Conservation (phyloP, 2,329 filamentous ascomycete genomes). For the Xylariaceae sp. region DNA sequence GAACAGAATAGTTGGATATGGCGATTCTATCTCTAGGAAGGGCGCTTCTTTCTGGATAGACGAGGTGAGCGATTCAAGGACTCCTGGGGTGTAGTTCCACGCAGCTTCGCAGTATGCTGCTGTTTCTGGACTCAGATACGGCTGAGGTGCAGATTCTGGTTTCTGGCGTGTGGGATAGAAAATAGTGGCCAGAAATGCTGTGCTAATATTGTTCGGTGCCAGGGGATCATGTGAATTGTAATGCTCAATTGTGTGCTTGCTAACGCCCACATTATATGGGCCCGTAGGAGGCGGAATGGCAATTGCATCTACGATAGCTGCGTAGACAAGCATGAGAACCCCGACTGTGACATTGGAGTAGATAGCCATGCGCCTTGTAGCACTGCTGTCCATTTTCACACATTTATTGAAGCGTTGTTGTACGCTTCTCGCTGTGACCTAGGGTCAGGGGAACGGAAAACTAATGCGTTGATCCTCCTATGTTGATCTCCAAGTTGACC, state of each 20-base stretch:
- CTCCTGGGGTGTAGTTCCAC: slow-evolving; percentile 21
- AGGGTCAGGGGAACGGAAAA: no score
- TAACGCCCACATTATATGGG: slow-evolving; percentile 27
- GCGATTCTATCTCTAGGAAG: slow-evolving; percentile 10
- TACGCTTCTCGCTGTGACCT: no score
- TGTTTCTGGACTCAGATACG: slow-evolving; percentile 28
- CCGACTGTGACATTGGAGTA: neutral
- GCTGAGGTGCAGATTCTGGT: slow-evolving; percentile 10
- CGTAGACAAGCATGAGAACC: neutral
- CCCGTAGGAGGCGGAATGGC: slow-evolving; percentile 22
- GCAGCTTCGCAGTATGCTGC: slow-evolving; percentile 19
- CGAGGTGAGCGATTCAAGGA: slow-evolving; percentile 25
- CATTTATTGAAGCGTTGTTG: no score
- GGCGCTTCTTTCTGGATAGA: slow-evolving; percentile 18
- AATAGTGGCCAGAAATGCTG: slow-evolving; percentile 29
- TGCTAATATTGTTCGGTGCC: slow-evolving; percentile 31
- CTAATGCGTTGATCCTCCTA: no score
- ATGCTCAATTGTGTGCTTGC: slow-evolving; percentile 22
- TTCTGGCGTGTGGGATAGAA: slow-evolving; percentile 30
- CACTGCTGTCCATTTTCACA: no score
- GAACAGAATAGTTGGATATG: slow-evolving; percentile 25
- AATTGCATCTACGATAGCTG: neutral
- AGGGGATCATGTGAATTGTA: slow-evolving; percentile 26
- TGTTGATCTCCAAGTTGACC: no score
- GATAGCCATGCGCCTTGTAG: no score